phyloP scores from a whole-genome alignment of 108 stramenopile species.

The Skeletonema costatum region DNA sequence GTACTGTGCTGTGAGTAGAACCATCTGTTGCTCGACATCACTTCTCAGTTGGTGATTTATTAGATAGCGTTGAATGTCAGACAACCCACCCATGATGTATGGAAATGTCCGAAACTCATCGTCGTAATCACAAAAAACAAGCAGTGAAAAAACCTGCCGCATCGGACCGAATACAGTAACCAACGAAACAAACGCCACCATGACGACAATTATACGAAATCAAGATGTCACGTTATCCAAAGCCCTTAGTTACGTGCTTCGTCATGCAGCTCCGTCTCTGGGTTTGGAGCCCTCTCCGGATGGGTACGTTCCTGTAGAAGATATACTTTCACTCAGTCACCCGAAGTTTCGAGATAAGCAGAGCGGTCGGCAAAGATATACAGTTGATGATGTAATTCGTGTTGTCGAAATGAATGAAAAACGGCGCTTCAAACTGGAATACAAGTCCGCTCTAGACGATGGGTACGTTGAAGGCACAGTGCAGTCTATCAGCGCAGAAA shows the following conservation, averaged over 20 bases:
- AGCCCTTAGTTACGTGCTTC: slow-evolving; percentile 70
- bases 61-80: no score
- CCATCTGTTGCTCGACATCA: no score
- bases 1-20: no score
- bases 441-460: slow-evolving; percentile 14
- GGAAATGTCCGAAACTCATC: no score
- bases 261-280: slow-evolving; percentile 71
- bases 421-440: slow-evolving; percentile 61
- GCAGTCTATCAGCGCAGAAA: background rate
- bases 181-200: no score
- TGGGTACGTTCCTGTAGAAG: slow-evolving; percentile 71
- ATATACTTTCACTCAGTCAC: slow-evolving; percentile 55
- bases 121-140: no score
- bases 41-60: no score
- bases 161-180: no score
- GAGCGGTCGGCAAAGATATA: slow-evolving; percentile 23
- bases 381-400: slow-evolving; percentile 50
- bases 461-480: background rate
- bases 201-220: no score
- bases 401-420: slow-evolving; percentile 76
- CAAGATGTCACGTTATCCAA: slow-evolving; percentile 51
- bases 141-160: no score
- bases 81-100: no score
- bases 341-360: slow-evolving; percentile 41
- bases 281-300: slow-evolving; percentile 61